Conservation (phyloP, 805 yeast genomes). For the Starmerella apicola region DNA sequence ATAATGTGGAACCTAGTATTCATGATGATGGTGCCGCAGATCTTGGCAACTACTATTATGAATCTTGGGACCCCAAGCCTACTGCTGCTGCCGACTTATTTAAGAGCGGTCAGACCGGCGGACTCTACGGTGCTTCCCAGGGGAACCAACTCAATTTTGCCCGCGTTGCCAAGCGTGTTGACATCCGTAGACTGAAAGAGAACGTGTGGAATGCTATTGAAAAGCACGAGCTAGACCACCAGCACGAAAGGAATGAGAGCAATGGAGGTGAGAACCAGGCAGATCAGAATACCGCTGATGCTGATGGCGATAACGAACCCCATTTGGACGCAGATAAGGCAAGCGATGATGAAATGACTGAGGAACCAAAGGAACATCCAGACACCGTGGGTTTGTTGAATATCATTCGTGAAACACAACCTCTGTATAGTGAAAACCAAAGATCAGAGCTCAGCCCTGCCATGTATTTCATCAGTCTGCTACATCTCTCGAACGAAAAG, state of each 20-base stretch:
- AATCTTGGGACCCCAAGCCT: conserved; percentile 1
- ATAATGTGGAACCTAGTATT: background rate
- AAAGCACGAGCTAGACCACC: no score
- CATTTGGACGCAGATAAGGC: background rate
- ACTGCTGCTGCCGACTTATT: conserved; percentile 16
- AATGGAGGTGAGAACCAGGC: background rate
- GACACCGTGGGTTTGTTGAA: conserved; percentile 30
- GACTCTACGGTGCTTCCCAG: no score
- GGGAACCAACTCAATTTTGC: conserved; percentile 42
- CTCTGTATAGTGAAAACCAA: conserved; percentile 44
- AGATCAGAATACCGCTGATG: background rate
- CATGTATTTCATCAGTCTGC: conserved; percentile 68
- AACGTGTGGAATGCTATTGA: conserved; percentile 55
- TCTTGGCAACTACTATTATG: background rate
- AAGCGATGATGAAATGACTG: background rate
- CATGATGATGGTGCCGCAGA: no score
- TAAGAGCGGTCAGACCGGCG: conserved; percentile 4
- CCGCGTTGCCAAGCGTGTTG: conserved; percentile 64
- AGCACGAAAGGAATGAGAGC: background rate
- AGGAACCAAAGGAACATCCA: background rate
- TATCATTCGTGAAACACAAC: conserved; percentile 38
- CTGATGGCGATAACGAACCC: background rate
- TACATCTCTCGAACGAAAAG: conserved; percentile 80
- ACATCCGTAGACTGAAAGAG: conserved; percentile 58
- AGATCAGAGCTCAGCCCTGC: conserved; percentile 66